Evolutionary conservation across 495 filamentous ascomycete genomes (phyloP).

Genomic region (Patellaria atrata): DNA sequence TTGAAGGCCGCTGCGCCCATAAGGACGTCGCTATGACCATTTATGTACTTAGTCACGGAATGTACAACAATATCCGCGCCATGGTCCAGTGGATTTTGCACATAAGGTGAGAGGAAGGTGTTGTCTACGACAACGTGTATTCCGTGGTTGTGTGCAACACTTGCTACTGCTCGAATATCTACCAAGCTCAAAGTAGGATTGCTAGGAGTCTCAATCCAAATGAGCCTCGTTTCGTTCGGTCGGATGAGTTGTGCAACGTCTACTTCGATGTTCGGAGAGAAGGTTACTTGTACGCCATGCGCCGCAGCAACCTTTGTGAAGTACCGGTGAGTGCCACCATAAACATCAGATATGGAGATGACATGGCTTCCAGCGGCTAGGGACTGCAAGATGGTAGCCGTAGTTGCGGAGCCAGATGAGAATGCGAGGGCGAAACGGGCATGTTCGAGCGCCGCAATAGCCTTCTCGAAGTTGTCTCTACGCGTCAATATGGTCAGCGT

Average conservation of each 20-base stretch:
- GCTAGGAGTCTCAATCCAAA: conserved; percentile 93
- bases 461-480: conserved; percentile 78
- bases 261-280: conserved; percentile 78
- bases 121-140: conserved; percentile 97
- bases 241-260: conserved; percentile 73
- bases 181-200: conserved; percentile 89
- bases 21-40: conserved; percentile 93
- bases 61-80: conserved; percentile 98
- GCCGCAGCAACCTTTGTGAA: conserved; percentile 96
- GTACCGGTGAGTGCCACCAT: conserved; percentile 94
- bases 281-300: conserved; percentile 88
- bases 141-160: conserved; percentile 70
- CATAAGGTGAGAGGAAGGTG: conserved; percentile 90
- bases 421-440: conserved; percentile 90
- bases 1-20: conserved; percentile 98
- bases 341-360: conserved; percentile 91
- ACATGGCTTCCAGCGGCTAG: conserved; percentile 87
- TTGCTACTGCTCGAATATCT: conserved; percentile 74
- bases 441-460: conserved; percentile 81
- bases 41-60: conserved; percentile 99
- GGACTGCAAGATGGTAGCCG: conserved; percentile 82
- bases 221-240: conserved; percentile 69
- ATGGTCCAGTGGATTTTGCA: conserved; percentile 90
- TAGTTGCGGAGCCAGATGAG: conserved; percentile 86
- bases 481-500: neutral